Conservation (phyloP, 768 basidiomycete species). For the Amanita jacksonii region DNA sequence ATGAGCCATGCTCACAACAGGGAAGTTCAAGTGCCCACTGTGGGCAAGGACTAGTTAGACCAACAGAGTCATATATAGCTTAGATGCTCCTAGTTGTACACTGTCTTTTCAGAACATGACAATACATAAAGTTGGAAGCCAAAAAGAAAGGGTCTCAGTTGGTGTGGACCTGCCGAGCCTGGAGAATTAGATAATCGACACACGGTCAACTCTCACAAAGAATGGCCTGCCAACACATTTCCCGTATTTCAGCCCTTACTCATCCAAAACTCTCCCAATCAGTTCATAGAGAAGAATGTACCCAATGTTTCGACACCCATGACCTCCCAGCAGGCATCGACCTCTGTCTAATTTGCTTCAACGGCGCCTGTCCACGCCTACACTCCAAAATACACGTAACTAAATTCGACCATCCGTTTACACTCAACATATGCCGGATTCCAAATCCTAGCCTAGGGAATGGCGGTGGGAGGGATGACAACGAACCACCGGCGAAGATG, state of each 20-base stretch:
- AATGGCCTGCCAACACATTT: conserved; percentile 47
- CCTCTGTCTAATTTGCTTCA: conserved; percentile 90
- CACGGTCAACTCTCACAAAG: no score
- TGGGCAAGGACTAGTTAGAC: no score
- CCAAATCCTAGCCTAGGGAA: conserved; percentile 41
- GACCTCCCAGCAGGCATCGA: conserved; percentile 71
- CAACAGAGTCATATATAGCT: no score
- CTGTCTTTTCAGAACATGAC: no score
- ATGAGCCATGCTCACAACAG: no score
- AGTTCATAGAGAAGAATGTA: conserved; percentile 90
- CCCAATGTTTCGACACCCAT: conserved; percentile 95
- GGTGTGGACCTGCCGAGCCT: no score
- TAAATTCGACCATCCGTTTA: conserved; percentile 66
- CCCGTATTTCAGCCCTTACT: conserved; percentile 36
- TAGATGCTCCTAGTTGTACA: no score
- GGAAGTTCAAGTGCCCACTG: no score
- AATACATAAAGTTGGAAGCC: no score
- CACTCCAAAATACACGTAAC: conserved; percentile 69
- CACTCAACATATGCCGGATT: conserved; percentile 72
- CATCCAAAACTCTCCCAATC: conserved; percentile 58
- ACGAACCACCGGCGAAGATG: conserved; percentile 84
- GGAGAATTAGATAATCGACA: no score
- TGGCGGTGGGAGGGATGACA: conserved; percentile 33
- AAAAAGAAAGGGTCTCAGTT: no score
- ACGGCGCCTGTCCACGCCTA: conserved; percentile 78